A percentile compares a stretch with the other conserved stretches of the same genome.
phyloP scores from a whole-genome alignment of 164 flowering plant genomes.

The Vitis rupestris region DNA sequence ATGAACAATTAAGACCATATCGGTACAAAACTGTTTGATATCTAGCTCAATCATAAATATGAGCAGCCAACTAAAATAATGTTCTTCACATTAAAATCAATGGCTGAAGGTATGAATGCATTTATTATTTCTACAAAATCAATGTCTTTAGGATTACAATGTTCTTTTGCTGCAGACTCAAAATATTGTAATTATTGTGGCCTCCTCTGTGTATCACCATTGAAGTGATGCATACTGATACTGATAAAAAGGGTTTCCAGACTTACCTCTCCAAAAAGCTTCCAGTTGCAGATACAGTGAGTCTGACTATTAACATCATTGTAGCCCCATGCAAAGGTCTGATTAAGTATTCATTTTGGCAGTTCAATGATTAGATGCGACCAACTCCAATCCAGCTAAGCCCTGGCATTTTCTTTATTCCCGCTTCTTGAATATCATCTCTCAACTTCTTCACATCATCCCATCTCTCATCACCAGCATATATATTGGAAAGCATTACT shows the following conservation, averaged over 20 bases:
- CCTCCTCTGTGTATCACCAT: too few relatives aligned
- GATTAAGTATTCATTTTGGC: too few relatives aligned
- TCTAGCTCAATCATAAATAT: background rate
- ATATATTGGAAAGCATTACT: constrained; percentile 74
- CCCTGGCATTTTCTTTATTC: constrained; percentile 52
- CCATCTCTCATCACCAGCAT: constrained; percentile 73
- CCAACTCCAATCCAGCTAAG: constrained; percentile 47
- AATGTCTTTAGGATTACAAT: background rate
- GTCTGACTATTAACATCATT: too few relatives aligned
- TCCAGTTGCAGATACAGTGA: too few relatives aligned
- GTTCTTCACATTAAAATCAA: background rate
- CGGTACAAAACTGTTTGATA: background rate
- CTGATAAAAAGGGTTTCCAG: too few relatives aligned
- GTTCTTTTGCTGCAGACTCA: background rate
- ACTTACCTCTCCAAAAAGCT: too few relatives aligned
- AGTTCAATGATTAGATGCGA: too few relatives aligned
- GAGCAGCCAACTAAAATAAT: background rate
- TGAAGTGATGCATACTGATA: too few relatives aligned
- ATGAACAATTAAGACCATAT: background rate
- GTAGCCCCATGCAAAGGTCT: too few relatives aligned
- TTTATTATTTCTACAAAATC: background rate
- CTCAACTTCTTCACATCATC: constrained; percentile 59
- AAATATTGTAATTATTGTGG: too few relatives aligned
- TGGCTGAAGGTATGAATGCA: background rate
- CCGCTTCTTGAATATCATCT: constrained; percentile 28